A percentile compares a stretch with the other conserved stretches of the same genome.
Evolutionary conservation across 2,329 filamentous ascomycete genomes (phyloP).

Genomic region (Tolypocladium sp.): DNA sequence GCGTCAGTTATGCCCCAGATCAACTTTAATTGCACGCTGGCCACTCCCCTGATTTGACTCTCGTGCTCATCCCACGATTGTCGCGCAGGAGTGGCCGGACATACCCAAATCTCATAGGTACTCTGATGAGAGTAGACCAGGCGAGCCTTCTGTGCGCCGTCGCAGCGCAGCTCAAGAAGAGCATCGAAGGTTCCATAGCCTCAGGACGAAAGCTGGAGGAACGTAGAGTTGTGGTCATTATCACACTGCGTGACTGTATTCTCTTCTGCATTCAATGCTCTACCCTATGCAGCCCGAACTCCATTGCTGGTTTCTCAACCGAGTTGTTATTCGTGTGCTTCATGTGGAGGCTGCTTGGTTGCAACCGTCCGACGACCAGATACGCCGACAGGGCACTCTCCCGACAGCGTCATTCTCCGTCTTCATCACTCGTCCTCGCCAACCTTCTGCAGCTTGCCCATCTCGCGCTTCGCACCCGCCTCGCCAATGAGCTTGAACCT

Average conservation of each 20-base stretch:
- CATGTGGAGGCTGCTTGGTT: not conserved
- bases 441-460: conserved; percentile 93
- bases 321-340: not conserved
- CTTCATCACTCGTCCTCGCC: conserved; percentile 56
- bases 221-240: not conserved
- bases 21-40: conserved; percentile 67
- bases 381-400: not conserved
- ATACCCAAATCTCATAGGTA: conserved; percentile 15
- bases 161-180: not conserved
- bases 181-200: not conserved
- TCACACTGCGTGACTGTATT: not conserved
- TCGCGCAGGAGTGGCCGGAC: conserved; percentile 33
- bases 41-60: conserved; percentile 37
- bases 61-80: conserved; percentile 17
- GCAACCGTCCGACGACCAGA: not conserved
- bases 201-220: not conserved
- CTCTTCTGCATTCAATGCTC: not conserved
- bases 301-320: not conserved
- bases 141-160: not conserved
- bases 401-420: not conserved
- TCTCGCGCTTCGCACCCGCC: conserved; percentile 80
- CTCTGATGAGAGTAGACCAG: not conserved
- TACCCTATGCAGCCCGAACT: not conserved
- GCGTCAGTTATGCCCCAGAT: conserved; percentile 78
- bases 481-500: conserved; percentile 77